Evolutionary conservation across 306 rosid genomes (phyloP).

Genomic region (Lupinus albus): DNA sequence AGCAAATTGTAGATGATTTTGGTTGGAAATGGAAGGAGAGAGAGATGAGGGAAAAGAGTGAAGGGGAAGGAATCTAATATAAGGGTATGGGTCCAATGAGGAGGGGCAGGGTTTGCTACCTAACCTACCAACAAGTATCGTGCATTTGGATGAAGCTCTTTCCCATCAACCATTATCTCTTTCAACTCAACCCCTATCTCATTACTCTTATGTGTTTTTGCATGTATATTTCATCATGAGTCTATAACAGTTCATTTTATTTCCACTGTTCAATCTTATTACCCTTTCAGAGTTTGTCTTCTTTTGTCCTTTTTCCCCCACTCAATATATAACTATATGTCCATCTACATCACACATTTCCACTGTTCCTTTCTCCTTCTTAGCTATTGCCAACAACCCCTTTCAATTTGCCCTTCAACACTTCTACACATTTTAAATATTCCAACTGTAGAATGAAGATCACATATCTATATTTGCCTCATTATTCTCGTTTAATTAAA

Average conservation of each 20-base stretch:
- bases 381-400: constrained; percentile 37
- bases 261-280: constrained; percentile 10
- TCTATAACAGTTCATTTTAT: neutral
- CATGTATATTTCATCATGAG: constrained; percentile 5
- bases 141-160: constrained; percentile 79
- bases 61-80: constrained; percentile 80
- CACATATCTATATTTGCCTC: no score
- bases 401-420: constrained; percentile 32
- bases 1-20: neutral
- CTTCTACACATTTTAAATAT: constrained; percentile 20
- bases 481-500: no score
- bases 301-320: constrained; percentile 53
- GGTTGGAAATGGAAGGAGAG: neutral
- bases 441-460: no score
- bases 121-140: constrained; percentile 98
- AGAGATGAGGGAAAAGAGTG: constrained; percentile 37
- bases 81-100: constrained; percentile 83
- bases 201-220: neutral
- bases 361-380: constrained; percentile 34
- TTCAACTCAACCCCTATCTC: constrained; percentile 37
- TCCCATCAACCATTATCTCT: constrained; percentile 69
- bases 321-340: constrained; percentile 28
- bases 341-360: constrained; percentile 41
- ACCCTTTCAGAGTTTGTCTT: constrained; percentile 55
- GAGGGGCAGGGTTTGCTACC: constrained; percentile 98